phyloP scores from a whole-genome alignment of 1,139 yeast genomes.

The Taiozyma sp. region DNA sequence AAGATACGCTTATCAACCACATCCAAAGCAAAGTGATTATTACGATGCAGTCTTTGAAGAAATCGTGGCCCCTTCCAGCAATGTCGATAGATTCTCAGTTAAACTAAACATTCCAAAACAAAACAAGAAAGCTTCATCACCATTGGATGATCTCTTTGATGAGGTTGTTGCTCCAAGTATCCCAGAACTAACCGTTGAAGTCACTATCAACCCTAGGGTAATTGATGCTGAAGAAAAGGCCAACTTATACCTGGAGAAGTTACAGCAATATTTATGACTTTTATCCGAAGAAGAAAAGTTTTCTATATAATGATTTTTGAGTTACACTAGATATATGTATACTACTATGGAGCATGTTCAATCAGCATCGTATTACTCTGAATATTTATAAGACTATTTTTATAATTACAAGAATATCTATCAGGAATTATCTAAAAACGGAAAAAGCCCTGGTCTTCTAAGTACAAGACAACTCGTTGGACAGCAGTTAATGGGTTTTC shows the following conservation, averaged over 20 bases:
- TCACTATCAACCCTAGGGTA: slow-evolving; percentile 43
- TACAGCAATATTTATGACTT: slow-evolving; percentile 15
- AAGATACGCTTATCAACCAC: slow-evolving; percentile 39
- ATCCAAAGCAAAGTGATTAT: slow-evolving; percentile 39
- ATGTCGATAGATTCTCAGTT: slow-evolving; percentile 50
- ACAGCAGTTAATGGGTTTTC: slow-evolving; percentile 57
- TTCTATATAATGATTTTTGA: neutral
- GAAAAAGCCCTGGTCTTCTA: slow-evolving; percentile 81
- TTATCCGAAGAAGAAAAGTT: slow-evolving; percentile 1
- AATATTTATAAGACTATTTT: no score
- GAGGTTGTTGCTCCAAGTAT: slow-evolving; percentile 9
- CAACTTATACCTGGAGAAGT: slow-evolving; percentile 28
- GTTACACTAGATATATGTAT: neutral
- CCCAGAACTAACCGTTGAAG: slow-evolving; percentile 34
- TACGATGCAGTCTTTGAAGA: slow-evolving; percentile 65
- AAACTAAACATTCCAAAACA: slow-evolving; percentile 15
- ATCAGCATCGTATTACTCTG: neutral
- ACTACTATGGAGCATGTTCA: neutral
- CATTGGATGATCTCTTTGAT: slow-evolving; percentile 12
- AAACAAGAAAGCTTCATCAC: slow-evolving; percentile 15
- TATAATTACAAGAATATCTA: neutral
- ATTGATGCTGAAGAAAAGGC: slow-evolving; percentile 42
- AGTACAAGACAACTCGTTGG: slow-evolving; percentile 61
- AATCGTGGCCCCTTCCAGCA: slow-evolving; percentile 53
- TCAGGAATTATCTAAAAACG: slow-evolving; percentile 26